A percentile compares a stretch with the other conserved stretches of the same genome.
Evolutionary conservation across 306 rosid genomes (phyloP).

Genomic region (Cucurbita maxima): DNA sequence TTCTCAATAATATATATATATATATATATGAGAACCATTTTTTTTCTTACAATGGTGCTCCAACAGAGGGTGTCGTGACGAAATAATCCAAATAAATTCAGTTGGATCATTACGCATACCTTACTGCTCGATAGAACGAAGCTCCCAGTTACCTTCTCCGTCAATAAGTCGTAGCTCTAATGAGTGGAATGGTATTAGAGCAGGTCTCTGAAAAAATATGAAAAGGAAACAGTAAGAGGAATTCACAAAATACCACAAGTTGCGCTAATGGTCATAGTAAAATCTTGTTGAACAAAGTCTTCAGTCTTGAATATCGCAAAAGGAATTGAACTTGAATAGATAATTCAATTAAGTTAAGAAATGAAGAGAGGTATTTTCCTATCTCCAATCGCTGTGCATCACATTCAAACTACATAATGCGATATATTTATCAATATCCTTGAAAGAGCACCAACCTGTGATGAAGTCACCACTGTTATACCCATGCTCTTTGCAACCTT

Average conservation of each 20-base stretch:
- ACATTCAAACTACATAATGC: background rate
- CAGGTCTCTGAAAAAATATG: constrained; percentile 63
- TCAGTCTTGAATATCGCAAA: background rate
- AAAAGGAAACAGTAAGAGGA: background rate
- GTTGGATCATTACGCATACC: background rate
- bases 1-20: background rate
- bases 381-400: background rate
- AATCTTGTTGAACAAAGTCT: background rate
- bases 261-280: too few relatives aligned
- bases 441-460: constrained; percentile 53
- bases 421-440: background rate
- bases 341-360: background rate
- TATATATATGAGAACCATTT: background rate
- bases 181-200: constrained; percentile 80
- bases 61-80: background rate
- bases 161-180: constrained; percentile 77
- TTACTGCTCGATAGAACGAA: constrained; percentile 52
- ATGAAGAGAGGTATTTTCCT: background rate
- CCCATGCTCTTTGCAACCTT: constrained; percentile 72
- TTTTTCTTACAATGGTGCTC: background rate
- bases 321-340: background rate
- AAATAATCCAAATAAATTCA: background rate
- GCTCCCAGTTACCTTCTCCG: constrained; percentile 98
- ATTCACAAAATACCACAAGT: background rate
- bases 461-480: constrained; percentile 83